These are phyloP conservation scores for Pisolithus thermaeus DNA, from an alignment of 1,284 basidiomycete species.

Conservation along the genomic window DNA sequence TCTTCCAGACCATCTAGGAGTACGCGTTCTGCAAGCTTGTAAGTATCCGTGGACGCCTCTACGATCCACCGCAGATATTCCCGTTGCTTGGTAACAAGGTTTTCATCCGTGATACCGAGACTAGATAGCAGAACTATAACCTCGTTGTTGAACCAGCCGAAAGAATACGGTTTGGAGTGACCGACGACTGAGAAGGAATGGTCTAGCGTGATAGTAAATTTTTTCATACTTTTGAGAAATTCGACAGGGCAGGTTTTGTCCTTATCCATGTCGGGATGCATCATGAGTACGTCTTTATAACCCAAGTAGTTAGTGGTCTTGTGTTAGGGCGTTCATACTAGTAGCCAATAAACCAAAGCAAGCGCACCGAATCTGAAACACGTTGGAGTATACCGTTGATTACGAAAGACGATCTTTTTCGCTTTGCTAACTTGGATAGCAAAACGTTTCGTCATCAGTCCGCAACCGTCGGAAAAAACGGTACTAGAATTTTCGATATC, in stretches of 20 bases:
- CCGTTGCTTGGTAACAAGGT: constrained; percentile 48
- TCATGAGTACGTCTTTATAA: constrained; percentile 62
- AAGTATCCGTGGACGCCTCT: constrained; percentile 40
- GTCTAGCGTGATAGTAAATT: constrained; percentile 50
- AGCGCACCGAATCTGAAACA: constrained; percentile 55
- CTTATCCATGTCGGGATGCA: constrained; percentile 49
- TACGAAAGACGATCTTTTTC: constrained; percentile 50
- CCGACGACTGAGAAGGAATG: constrained; percentile 60
- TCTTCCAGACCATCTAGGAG: constrained; percentile 50
- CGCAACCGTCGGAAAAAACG: constrained; percentile 62
- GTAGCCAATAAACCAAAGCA: not conserved
- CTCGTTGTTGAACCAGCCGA: constrained; percentile 61
- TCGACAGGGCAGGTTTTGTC: constrained; percentile 41
- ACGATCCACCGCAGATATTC: constrained; percentile 53
- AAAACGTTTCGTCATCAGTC: constrained; percentile 49
- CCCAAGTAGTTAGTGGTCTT: constrained; percentile 42
- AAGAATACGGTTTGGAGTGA: constrained; percentile 54
- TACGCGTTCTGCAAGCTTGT: constrained; percentile 43
- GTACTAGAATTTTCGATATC: constrained; percentile 54
- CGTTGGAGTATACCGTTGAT: constrained; percentile 48
- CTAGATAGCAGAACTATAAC: constrained; percentile 59
- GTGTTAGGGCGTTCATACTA: not conserved
- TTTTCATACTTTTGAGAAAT: constrained; percentile 64
- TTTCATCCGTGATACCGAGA: constrained; percentile 52
- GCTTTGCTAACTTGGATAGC: constrained; percentile 45